These are phyloP conservation scores for Orbilia ellipsospora DNA, from an alignment of 2,329 filamentous ascomycete species.

Conservation along the genomic window DNA sequence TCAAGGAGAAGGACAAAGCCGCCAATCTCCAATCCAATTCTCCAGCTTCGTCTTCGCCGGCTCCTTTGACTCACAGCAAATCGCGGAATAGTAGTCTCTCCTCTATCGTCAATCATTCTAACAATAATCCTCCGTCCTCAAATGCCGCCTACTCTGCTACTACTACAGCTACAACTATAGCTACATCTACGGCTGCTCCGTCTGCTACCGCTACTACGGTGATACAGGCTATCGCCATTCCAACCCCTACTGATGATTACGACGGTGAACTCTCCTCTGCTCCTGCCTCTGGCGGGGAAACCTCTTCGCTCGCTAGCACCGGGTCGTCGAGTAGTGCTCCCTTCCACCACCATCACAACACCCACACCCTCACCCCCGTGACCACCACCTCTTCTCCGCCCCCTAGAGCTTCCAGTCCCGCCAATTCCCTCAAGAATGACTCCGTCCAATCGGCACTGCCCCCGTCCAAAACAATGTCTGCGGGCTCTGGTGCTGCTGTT, in stretches of 20 bases:
- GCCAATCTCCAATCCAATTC: constrained; percentile 12
- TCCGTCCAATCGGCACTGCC: constrained; percentile 4
- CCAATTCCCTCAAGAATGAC: constrained; percentile 48
- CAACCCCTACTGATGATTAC: constrained; percentile 53
- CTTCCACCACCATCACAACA: constrained; percentile 36
- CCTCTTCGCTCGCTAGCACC: constrained; percentile 52
- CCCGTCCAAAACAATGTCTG: background rate
- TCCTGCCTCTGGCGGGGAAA: constrained; percentile 42
- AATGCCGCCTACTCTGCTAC: too few relatives aligned
- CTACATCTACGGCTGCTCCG: background rate
- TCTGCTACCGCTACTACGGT: constrained; percentile 26
- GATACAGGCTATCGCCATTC: constrained; percentile 53
- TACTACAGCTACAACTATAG: background rate
- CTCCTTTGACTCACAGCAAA: constrained; percentile 62
- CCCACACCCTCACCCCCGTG: constrained; percentile 52
- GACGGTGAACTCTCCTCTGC: constrained; percentile 40
- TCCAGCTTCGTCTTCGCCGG: constrained; percentile 24
- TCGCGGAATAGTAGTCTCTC: constrained; percentile 72
- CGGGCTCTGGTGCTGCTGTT: background rate
- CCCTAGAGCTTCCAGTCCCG: constrained; percentile 47
- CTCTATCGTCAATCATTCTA: constrained; percentile 63
- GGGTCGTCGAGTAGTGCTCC: constrained; percentile 42
- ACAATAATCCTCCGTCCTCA: too few relatives aligned
- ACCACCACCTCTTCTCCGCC: constrained; percentile 54
- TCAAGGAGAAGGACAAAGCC: constrained; percentile 59